Conservation (phyloP, 495 filamentous ascomycete genomes). For the Xylaria grammica region DNA sequence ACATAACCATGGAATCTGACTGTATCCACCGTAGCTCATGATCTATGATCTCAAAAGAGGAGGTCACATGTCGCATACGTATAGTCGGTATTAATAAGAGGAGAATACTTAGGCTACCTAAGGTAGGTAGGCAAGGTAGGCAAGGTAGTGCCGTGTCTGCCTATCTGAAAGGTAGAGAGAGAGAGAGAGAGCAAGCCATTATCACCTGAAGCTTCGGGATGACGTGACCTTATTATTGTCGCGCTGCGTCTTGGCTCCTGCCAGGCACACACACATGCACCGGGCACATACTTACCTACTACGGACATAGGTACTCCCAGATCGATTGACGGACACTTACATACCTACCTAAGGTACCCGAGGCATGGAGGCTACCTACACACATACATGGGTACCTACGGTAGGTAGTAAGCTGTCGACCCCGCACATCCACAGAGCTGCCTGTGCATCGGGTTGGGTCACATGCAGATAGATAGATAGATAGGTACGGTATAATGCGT, state of each 20-base stretch:
- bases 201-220: constrained; percentile 12
- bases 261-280: too few species aligned
- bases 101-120: too few species aligned
- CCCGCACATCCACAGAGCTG: constrained; percentile 4
- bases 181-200: neutral
- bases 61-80: constrained; percentile 15
- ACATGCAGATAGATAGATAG: neutral
- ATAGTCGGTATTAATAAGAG: neutral
- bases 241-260: too few species aligned
- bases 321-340: too few species aligned
- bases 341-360: too few species aligned
- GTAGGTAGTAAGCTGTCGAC: neutral
- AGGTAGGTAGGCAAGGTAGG: neutral
- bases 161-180: neutral
- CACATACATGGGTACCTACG: too few species aligned
- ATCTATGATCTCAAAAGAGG: constrained; percentile 13
- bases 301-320: too few species aligned
- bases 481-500: too few species aligned
- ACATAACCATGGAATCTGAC: constrained; percentile 1
- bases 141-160: neutral
- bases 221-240: constrained; percentile 20
- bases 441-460: neutral
- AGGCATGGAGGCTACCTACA: too few species aligned
- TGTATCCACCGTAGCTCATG: neutral
- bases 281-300: too few species aligned